Percentiles rank a stretch among this genome's conserved stretches.
Conservation (phyloP, 768 basidiomycete genomes). For the Pleurotus platypus region DNA sequence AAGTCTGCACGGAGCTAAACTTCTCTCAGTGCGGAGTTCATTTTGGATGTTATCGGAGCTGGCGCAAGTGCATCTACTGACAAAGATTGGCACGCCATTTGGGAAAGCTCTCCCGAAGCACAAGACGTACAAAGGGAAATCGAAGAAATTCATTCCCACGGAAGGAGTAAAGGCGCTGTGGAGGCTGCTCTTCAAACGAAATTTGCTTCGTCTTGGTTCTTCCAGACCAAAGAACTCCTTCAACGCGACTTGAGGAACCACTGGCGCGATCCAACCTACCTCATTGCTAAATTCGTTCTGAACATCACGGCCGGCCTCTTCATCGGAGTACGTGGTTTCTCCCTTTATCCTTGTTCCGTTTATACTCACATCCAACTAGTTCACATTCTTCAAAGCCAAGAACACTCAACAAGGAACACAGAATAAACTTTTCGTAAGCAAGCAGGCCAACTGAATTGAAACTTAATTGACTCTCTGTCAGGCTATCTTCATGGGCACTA, state of each 20-base stretch:
- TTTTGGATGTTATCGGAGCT: constrained; percentile 72
- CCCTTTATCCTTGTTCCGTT: constrained; percentile 7
- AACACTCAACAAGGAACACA: constrained; percentile 54
- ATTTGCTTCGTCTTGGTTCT: constrained; percentile 52
- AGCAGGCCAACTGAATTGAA: no score
- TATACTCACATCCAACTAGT: constrained; percentile 23
- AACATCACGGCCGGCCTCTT: constrained; percentile 54
- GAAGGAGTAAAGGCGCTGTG: constrained; percentile 39
- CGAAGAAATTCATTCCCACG: constrained; percentile 47
- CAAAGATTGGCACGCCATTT: constrained; percentile 55
- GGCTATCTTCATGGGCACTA: constrained; percentile 57
- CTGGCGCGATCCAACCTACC: constrained; percentile 61
- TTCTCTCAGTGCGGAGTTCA: constrained; percentile 48
- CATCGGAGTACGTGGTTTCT: constrained; percentile 36
- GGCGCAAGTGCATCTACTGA: constrained; percentile 54
- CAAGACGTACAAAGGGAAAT: constrained; percentile 28
- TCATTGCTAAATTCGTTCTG: constrained; percentile 54
- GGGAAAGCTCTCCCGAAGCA: constrained; percentile 43
- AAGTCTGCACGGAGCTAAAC: no score
- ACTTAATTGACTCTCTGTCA: constrained; percentile 15
- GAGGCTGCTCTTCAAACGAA: constrained; percentile 31
- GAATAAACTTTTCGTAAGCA: constrained; percentile 61
- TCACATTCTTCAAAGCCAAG: constrained; percentile 61
- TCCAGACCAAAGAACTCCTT: constrained; percentile 41
- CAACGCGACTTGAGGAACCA: constrained; percentile 40